Conservation (phyloP, 2,329 filamentous ascomycete genomes). For the Beauveria medogensis region DNA sequence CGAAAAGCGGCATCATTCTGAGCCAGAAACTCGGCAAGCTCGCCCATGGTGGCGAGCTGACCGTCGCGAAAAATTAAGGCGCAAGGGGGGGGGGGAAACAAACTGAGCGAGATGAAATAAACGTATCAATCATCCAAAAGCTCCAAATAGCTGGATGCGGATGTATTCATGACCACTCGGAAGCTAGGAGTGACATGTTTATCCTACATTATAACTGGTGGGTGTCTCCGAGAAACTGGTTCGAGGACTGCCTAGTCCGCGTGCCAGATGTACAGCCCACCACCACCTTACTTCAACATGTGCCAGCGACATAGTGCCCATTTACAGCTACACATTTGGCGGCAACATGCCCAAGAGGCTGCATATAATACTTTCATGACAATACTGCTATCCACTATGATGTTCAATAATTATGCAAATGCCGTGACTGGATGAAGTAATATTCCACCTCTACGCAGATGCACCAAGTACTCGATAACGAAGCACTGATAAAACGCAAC, state of each 20-base stretch:
- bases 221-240: background rate
- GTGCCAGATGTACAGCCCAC: background rate
- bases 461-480: background rate
- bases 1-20: conserved; percentile 54
- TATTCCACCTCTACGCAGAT: background rate
- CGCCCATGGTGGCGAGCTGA: conserved; percentile 42
- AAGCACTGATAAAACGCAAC: background rate
- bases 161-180: background rate
- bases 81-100: background rate
- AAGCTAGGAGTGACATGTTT: background rate
- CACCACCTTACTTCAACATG: background rate
- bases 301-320: background rate
- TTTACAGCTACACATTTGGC: background rate
- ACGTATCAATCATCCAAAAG: background rate
- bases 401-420: background rate
- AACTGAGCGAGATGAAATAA: background rate
- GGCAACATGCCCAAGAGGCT: background rate
- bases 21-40: conserved; percentile 60
- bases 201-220: background rate
- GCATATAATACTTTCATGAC: background rate
- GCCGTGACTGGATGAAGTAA: background rate
- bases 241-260: background rate
- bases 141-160: background rate
- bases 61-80: background rate
- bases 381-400: background rate